Percentiles rank a stretch among this genome's conserved stretches.
Evolutionary conservation across 768 basidiomycete species (phyloP).

Genomic region (Tulasnella sp.): DNA sequence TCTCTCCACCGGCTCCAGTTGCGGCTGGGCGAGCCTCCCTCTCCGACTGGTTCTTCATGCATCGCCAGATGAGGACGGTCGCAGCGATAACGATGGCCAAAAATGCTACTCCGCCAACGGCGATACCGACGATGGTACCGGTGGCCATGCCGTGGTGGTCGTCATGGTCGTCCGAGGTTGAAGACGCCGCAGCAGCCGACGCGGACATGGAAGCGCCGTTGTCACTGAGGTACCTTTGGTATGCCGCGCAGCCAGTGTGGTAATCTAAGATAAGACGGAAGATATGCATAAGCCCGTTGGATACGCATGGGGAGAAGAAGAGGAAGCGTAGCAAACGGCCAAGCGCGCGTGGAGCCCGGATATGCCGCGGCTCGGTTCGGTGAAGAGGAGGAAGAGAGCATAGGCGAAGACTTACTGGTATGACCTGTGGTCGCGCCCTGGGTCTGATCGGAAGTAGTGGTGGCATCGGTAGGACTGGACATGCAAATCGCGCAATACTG

Average conservation of each 20-base stretch:
- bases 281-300: background rate
- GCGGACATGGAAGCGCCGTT: background rate
- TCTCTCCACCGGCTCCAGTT: background rate
- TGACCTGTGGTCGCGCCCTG: constrained; percentile 8
- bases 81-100: background rate
- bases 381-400: too few relatives aligned
- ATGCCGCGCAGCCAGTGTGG: constrained; percentile 22
- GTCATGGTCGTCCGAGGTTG: background rate
- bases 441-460: constrained; percentile 20
- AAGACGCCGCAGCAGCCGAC: too few relatives aligned
- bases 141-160: background rate
- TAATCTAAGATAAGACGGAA: background rate
- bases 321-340: background rate
- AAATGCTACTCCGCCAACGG: background rate
- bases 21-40: background rate
- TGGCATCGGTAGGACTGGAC: constrained; percentile 19
- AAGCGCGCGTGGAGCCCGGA: background rate
- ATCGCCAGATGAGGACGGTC: constrained; percentile 10
- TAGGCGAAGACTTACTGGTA: background rate
- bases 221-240: constrained; percentile 1
- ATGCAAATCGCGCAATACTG: constrained; percentile 27
- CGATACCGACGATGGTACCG: background rate
- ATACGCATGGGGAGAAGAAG: background rate
- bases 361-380: background rate
- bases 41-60: background rate